phyloP scores from a whole-genome alignment of 306 rosid genomes.

The Cicer pinnatifidum region DNA sequence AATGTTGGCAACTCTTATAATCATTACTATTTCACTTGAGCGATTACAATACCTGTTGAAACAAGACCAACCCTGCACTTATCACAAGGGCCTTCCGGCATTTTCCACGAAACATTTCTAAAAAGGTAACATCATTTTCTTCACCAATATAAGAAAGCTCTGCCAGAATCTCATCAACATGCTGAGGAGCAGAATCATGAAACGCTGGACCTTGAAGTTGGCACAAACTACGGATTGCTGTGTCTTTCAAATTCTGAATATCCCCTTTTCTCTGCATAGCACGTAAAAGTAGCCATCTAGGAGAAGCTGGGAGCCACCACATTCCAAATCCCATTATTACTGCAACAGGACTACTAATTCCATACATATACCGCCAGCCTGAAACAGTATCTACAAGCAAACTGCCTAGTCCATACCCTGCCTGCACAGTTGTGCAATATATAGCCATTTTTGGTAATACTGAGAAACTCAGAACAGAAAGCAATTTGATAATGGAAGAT shows the following conservation, averaged over 20 bases:
- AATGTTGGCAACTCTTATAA: slow-evolving; percentile 25
- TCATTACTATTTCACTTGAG: slow-evolving; percentile 43
- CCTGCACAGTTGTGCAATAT: slow-evolving; percentile 54
- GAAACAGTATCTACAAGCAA: slow-evolving; percentile 68
- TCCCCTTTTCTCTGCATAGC: slow-evolving; percentile 80
- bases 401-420: slow-evolving; percentile 87
- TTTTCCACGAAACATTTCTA: slow-evolving; percentile 82
- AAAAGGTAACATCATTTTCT: slow-evolving; percentile 63
- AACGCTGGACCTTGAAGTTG: slow-evolving; percentile 66
- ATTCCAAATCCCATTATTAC: slow-evolving; percentile 88
- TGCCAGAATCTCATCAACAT: slow-evolving; percentile 77
- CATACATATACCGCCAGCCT: slow-evolving; percentile 96
- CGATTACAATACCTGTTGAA: slow-evolving; percentile 81
- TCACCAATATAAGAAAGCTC: slow-evolving; percentile 79
- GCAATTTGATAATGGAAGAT: slow-evolving; percentile 3
- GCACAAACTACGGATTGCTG: slow-evolving; percentile 60
- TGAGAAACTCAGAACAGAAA: slow-evolving; percentile 21
- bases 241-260: slow-evolving; percentile 54
- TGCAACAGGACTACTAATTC: slow-evolving; percentile 68
- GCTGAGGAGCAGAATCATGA: slow-evolving; percentile 65
- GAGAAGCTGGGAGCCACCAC: slow-evolving; percentile 92
- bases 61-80: slow-evolving; percentile 84
- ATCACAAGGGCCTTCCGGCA: slow-evolving; percentile 78
- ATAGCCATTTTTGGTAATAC: slow-evolving; percentile 26
- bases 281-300: slow-evolving; percentile 88